Evolutionary conservation across 2,329 filamentous ascomycete genomes (phyloP).

Genomic region (Claviceps pusilla): DNA sequence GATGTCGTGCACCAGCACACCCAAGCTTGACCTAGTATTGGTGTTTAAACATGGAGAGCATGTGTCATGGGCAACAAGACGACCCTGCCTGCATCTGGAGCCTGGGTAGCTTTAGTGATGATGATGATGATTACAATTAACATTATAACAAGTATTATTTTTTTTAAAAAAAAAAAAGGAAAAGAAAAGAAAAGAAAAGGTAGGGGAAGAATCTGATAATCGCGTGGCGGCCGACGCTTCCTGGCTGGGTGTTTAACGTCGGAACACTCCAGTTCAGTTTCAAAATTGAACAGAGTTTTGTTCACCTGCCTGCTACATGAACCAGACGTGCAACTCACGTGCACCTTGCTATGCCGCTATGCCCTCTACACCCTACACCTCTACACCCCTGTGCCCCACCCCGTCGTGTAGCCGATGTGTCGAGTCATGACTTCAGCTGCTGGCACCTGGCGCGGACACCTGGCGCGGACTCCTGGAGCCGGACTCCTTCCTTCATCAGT

Average conservation of each 20-base stretch:
- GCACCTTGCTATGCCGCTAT: neutral
- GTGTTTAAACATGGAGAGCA: neutral
- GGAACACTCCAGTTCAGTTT: neutral
- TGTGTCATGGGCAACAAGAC: neutral
- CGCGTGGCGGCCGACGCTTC: neutral
- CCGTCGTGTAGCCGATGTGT: neutral
- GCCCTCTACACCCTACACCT: neutral
- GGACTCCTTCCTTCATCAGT: neutral
- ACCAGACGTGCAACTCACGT: neutral
- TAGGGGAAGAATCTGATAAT: neutral
- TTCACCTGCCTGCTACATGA: neutral
- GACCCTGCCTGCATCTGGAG: neutral
- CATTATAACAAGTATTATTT: too few species aligned
- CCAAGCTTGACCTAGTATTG: neutral
- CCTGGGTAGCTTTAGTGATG: neutral
- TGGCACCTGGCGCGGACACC: neutral
- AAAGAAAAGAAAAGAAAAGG: neutral
- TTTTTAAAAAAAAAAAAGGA: too few species aligned
- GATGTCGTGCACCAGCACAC: constrained; percentile 1
- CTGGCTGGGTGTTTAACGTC: neutral
- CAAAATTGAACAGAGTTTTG: neutral
- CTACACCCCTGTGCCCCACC: neutral
- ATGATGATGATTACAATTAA: too few species aligned
- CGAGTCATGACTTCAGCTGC: constrained; percentile 1
- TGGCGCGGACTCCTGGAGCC: too few species aligned